A percentile compares a stretch with the other conserved stretches of the same genome.
Conservation (phyloP, 1,139 yeast species). For the Saccharomycopsis phalli region DNA sequence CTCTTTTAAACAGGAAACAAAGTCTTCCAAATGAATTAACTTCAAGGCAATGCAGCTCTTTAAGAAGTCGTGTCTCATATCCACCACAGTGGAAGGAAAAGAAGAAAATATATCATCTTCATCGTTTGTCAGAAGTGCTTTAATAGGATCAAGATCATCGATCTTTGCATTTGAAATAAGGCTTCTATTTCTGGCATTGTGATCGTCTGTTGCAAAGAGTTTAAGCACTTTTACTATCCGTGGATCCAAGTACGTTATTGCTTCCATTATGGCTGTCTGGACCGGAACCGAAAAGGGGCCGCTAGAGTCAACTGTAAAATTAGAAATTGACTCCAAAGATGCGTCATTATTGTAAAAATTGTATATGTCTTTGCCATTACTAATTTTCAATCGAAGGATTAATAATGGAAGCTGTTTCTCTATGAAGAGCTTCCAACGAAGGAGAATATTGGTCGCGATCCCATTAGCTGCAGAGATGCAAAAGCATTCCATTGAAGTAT, state of each 20-base stretch:
- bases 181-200: constrained; percentile 6
- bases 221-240: constrained; percentile 12
- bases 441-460: constrained; percentile 2
- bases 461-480: constrained; percentile 11
- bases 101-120: constrained; percentile 36
- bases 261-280: constrained; percentile 14
- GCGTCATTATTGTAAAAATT: too few species aligned
- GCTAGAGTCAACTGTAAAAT: background rate
- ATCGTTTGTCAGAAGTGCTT: constrained; percentile 1
- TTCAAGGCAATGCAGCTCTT: constrained; percentile 41
- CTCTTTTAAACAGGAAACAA: constrained; percentile 38
- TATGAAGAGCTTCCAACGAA: constrained; percentile 16
- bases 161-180: too few species aligned
- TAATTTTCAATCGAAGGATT: constrained; percentile 10
- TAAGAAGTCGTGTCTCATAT: constrained; percentile 48
- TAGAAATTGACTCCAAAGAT: background rate
- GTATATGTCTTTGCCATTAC: constrained; percentile 5
- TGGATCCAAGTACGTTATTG: constrained; percentile 8
- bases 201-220: constrained; percentile 15
- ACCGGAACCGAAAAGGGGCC: background rate
- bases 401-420: constrained; percentile 17
- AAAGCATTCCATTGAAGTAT: constrained; percentile 7
- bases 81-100: constrained; percentile 39
- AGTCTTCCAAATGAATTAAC: constrained; percentile 33
- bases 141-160: constrained; percentile 1